Evolutionary conservation across 2,329 filamentous ascomycete species (phyloP).

Genomic region (Diaporthe sp.): DNA sequence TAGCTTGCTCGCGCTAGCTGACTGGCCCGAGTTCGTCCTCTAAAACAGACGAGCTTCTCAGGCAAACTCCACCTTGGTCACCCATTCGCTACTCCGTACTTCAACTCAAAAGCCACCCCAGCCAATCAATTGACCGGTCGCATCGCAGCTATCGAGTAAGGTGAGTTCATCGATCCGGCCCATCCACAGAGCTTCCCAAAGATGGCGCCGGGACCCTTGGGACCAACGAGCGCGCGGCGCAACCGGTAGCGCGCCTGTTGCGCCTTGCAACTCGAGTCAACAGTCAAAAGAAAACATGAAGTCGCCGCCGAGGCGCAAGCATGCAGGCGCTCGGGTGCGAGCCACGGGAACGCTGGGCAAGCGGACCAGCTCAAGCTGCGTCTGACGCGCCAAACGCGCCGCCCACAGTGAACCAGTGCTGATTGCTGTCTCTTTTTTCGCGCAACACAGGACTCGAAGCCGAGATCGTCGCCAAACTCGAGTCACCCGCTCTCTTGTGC

Average conservation of each 20-base stretch:
- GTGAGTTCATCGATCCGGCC: constrained; percentile 36
- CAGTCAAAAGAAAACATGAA: constrained; percentile 30
- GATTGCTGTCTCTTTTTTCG: constrained; percentile 23
- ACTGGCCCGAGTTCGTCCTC: constrained; percentile 40
- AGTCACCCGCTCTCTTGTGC: constrained; percentile 37
- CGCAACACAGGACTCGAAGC: constrained; percentile 42
- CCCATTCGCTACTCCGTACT: constrained; percentile 40
- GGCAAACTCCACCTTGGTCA: constrained; percentile 42
- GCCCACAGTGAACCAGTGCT: not conserved
- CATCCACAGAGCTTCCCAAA: constrained; percentile 25
- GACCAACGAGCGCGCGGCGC: constrained; percentile 18
- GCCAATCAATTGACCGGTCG: constrained; percentile 41
- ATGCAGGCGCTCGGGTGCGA: not conserved
- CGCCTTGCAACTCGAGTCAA: constrained; percentile 39
- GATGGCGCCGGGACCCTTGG: not conserved
- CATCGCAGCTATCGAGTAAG: constrained; percentile 41
- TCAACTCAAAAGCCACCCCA: constrained; percentile 39
- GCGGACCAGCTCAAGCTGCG: constrained; percentile 4
- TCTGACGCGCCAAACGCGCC: constrained; percentile 32
- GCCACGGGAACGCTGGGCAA: not conserved
- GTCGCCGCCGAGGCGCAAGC: constrained; percentile 26
- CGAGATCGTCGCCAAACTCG: constrained; percentile 38
- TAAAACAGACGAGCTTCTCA: constrained; percentile 40
- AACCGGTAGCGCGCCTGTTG: constrained; percentile 20
- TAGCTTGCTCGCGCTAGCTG: constrained; percentile 34